Evolutionary conservation across 192 early-diverging fungal genomes (phyloP).

Genomic region (Jimgerdemannia flammicorona): DNA sequence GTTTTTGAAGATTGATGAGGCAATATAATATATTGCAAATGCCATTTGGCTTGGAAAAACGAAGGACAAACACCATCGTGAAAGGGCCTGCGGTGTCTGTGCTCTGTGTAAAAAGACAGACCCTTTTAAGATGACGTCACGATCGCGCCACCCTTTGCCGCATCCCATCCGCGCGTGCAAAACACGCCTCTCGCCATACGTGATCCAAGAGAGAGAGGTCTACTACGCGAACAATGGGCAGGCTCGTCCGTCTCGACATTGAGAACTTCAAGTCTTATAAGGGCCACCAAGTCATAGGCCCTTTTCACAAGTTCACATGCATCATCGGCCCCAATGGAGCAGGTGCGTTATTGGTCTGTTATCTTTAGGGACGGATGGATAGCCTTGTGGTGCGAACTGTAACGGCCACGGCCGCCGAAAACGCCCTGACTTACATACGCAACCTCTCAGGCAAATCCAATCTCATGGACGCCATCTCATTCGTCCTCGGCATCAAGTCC

Average conservation of each 20-base stretch:
- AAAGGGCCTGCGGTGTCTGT: no score
- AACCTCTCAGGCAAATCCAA: conserved; percentile 83
- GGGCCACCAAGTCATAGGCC: conserved; percentile 90
- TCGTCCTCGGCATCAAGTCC: conserved; percentile 95
- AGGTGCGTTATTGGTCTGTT: conserved; percentile 43
- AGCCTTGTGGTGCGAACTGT: not conserved
- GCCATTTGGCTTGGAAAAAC: no score
- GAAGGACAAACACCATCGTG: no score
- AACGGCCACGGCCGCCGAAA: not conserved
- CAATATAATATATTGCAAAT: no score
- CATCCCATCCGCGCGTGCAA: no score
- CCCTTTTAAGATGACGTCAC: no score
- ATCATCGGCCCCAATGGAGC: conserved; percentile 98
- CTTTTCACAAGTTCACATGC: conserved; percentile 91
- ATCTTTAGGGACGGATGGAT: not conserved
- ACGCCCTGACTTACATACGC: not conserved
- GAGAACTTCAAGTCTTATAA: conserved; percentile 99
- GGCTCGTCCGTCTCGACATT: conserved; percentile 85
- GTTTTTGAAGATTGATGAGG: no score
- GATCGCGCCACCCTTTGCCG: no score
- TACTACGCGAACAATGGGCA: conserved; percentile 50
- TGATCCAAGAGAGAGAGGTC: not conserved
- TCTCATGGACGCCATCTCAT: conserved; percentile 98
- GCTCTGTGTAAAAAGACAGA: no score
- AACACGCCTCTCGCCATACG: not conserved